Evolutionary conservation across 73 alveolate species (phyloP).

Genomic region (Paraurostyla sp.): DNA sequence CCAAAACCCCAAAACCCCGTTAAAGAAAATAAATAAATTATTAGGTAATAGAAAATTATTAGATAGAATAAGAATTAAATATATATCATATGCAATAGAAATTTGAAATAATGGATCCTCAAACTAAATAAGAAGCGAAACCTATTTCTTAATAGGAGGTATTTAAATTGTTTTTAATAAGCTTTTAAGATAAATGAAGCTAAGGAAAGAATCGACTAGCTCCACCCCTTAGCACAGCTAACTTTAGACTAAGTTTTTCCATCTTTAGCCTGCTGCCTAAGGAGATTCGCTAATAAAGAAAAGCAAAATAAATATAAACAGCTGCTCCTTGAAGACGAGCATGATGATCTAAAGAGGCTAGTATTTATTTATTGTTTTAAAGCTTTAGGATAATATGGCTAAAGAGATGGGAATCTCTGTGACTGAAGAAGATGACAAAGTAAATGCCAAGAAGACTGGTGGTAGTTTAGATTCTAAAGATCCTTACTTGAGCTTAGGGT

Average conservation of each 20-base stretch:
- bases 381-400: slow-evolving; percentile 9
- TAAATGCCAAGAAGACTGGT: not conserved
- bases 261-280: not conserved
- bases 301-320: not conserved
- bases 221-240: slow-evolving; percentile 43
- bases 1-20: too few relatives aligned
- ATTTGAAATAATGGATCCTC: slow-evolving; percentile 6
- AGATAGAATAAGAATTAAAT: not conserved
- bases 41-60: too few relatives aligned
- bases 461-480: not conserved
- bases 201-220: not conserved
- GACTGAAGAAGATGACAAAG: not conserved
- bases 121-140: not conserved
- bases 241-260: slow-evolving; percentile 25
- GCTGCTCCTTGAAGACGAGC: not conserved
- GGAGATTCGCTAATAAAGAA: not conserved
- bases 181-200: slow-evolving; percentile 31
- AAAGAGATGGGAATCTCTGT: not conserved
- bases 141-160: not conserved
- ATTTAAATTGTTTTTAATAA: not conserved
- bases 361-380: not conserved
- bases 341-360: slow-evolving; percentile 31
- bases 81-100: slow-evolving; percentile 10
- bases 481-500: slow-evolving; percentile 64
- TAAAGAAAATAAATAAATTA: too few relatives aligned